Conservation (phyloP, 2,329 filamentous ascomycete genomes). For the Exophiala phaeomuriformis region DNA sequence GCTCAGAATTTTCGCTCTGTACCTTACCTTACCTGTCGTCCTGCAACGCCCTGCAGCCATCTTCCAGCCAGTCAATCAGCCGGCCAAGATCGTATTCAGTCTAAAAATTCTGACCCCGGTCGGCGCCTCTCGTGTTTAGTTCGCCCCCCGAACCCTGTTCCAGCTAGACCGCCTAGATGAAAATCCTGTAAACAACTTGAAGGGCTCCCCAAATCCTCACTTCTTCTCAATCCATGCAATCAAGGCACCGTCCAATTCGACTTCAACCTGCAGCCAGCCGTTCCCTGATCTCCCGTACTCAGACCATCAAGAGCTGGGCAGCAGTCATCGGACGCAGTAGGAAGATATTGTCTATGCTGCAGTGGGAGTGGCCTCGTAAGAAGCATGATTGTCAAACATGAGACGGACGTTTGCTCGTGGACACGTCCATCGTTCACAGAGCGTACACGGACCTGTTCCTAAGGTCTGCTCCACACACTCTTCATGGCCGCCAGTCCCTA, state of each 20-base stretch:
- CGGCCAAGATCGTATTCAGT: neutral
- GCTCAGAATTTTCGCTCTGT: neutral
- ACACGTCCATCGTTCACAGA: neutral
- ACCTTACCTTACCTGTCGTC: no score
- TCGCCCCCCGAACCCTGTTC: conserved; percentile 2
- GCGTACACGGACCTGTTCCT: neutral
- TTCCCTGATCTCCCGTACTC: conserved; percentile 1
- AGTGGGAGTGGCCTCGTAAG: no score
- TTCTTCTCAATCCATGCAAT: conserved; percentile 14
- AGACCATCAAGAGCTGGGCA: conserved; percentile 1
- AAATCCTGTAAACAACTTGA: conserved; percentile 1
- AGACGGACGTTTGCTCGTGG: neutral
- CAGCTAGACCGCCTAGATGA: conserved; percentile 17
- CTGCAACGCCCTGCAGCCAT: neutral
- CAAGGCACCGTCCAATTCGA: conserved; percentile 20
- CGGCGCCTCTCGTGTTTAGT: conserved; percentile 1
- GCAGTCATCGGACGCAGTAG: neutral
- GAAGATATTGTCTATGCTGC: no score
- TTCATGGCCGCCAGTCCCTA: neutral
- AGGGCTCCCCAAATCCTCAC: conserved; percentile 13
- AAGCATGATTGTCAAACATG: neutral
- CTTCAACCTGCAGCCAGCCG: conserved; percentile 9
- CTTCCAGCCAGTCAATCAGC: neutral
- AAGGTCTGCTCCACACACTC: neutral
- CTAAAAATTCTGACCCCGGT: neutral